Percentiles rank a stretch among this genome's conserved stretches.
These are phyloP conservation scores for Tricholoma hemisulphureum DNA, from an alignment of 768 basidiomycete genomes.

Conservation along the genomic window DNA sequence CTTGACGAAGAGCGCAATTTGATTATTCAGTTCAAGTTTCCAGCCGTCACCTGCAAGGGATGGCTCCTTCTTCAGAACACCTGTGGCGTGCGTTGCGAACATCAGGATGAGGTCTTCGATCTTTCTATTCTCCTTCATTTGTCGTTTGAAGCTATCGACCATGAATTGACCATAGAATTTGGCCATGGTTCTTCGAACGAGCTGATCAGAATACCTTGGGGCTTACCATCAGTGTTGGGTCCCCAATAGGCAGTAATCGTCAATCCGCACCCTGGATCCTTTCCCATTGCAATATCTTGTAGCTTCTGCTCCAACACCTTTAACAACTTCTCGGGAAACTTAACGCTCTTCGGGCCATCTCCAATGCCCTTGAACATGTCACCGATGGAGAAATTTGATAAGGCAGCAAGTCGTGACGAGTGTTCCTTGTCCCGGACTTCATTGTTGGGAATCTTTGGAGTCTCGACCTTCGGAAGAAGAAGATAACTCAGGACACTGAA, in stretches of 20 bases:
- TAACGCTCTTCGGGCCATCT: constrained; percentile 80
- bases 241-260: not conserved
- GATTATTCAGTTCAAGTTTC: constrained; percentile 91
- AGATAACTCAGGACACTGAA: constrained; percentile 71
- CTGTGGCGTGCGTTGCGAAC: constrained; percentile 90
- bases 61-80: constrained; percentile 86
- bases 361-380: constrained; percentile 80
- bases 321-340: constrained; percentile 91
- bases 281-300: constrained; percentile 91
- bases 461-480: constrained; percentile 55
- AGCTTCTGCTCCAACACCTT: constrained; percentile 88
- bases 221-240: constrained; percentile 2
- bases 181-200: constrained; percentile 86
- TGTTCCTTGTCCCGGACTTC: constrained; percentile 62
- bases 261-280: constrained; percentile 75
- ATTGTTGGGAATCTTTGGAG: constrained; percentile 23
- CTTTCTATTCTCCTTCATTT: constrained; percentile 95
- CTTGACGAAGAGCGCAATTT: constrained; percentile 85
- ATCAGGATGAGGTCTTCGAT: constrained; percentile 96
- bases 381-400: constrained; percentile 66
- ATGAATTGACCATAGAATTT: constrained; percentile 91
- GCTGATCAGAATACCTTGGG: constrained; percentile 81
- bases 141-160: constrained; percentile 78
- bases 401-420: constrained; percentile 64
- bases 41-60: constrained; percentile 81